Conservation (phyloP, 1,139 yeast genomes). For the Pichia norvegensis region DNA sequence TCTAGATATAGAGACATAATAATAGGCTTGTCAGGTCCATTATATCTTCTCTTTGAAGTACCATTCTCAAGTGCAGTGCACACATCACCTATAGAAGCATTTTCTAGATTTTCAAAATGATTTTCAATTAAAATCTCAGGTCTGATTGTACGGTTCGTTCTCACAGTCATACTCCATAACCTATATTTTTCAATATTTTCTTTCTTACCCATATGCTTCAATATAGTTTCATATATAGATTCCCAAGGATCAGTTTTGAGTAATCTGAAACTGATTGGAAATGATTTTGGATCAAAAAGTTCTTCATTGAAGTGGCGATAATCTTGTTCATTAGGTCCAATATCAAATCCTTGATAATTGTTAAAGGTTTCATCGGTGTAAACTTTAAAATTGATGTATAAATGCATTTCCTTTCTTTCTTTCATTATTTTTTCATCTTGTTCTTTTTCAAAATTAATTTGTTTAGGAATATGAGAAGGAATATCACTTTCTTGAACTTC, state of each 20-base stretch:
- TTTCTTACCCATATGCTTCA: slow-evolving; percentile 37
- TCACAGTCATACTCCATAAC: slow-evolving; percentile 57
- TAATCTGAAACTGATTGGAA: slow-evolving; percentile 46
- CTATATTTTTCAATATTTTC: slow-evolving; percentile 35
- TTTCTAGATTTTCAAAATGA: slow-evolving; percentile 25
- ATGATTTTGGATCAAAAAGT: slow-evolving; percentile 39
- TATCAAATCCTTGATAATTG: slow-evolving; percentile 66
- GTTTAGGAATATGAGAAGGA: slow-evolving; percentile 63
- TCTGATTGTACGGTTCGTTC: slow-evolving; percentile 70
- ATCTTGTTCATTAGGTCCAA: slow-evolving; percentile 53
- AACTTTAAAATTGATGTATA: slow-evolving; percentile 56
- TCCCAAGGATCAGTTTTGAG: slow-evolving; percentile 44
- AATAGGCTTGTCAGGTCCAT: slow-evolving; percentile 14
- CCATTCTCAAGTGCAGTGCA: slow-evolving; percentile 18
- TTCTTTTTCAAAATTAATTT: slow-evolving; percentile 53
- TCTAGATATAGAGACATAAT: slow-evolving; percentile 22
- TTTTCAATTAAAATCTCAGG: slow-evolving; percentile 46
- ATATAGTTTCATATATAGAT: slow-evolving; percentile 41
- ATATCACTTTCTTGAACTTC: slow-evolving; percentile 49
- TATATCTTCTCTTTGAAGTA: slow-evolving; percentile 10
- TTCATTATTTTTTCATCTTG: slow-evolving; percentile 47
- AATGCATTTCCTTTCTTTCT: slow-evolving; percentile 71
- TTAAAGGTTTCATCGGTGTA: slow-evolving; percentile 43
- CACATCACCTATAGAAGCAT: slow-evolving; percentile 23
- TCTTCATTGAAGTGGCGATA: slow-evolving; percentile 41